Base-by-base conservation (phyloP, 495 filamentous ascomycete species). In the Talaromyces proteolyticus region DNA sequence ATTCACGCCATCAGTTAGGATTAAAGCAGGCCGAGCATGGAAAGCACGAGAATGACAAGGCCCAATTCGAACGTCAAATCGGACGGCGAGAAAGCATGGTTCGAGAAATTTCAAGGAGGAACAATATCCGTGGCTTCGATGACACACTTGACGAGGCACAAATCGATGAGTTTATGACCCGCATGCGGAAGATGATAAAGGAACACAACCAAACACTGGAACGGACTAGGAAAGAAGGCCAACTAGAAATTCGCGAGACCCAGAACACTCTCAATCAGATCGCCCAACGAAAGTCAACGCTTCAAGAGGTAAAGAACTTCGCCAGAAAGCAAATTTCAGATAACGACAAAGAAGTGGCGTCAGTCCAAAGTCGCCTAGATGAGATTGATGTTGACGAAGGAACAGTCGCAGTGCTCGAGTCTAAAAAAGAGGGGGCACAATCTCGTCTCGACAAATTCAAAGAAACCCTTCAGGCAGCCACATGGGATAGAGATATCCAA, bases 121-220 rank as follows among this genome's bases (percentile, higher is more conserved):
- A 96, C 62, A 85, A 81, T 50, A 86, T 97, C 49, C 83, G 87
- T 18, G 91, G 91, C 0, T 92, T 88, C 57, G 88, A 95, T 47
- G 78, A 78, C 8, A 81, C 90, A 36, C 66, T 96, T 45, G 83
- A 85, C 45, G 89, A 94, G 49, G 66, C 66, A 3, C 79, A 85
- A 37, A 83, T 96, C 21, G 67, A 78, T 20, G 76, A 83, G 22
- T 96, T 96, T 64, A 87, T 89, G 65, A 79, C 79, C 22, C 84
- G 84, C 53, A 78, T 96, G 42, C 73, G 76, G n/a, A 89, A 81
- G 57, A 69, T 87, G 37, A 68, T 85, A 5, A 78, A 76, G 53
- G 93, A 96, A 34, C 91, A 93, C 59, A 87, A 82, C 51, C 77
- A 80, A 11, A 73, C 82, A 6, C 68, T 96, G 8, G 89, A 94